Conservation (phyloP, 352 stramenopile species). For the Lagenidium giganteum region DNA sequence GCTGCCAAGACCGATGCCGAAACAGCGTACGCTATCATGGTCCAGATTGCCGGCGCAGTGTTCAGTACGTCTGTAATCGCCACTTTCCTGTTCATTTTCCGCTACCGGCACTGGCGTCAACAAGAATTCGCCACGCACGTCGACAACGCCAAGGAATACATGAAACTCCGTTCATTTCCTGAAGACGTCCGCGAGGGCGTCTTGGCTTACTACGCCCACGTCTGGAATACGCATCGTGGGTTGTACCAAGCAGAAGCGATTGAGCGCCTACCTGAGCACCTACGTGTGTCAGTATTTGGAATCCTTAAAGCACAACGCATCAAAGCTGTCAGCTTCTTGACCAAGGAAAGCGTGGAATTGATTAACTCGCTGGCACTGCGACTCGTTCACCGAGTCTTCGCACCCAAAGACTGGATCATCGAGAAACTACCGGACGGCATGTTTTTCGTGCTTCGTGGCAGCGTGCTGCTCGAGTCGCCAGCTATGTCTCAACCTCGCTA, state of each 20-base stretch:
- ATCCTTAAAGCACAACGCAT: conserved; percentile 57
- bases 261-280: conserved; percentile 44
- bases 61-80: conserved; percentile 66
- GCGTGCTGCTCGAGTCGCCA: conserved; percentile 29
- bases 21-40: conserved; percentile 47
- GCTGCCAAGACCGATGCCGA: conserved; percentile 43
- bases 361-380: conserved; percentile 57
- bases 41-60: conserved; percentile 55
- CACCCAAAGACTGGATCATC: conserved; percentile 72
- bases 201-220: conserved; percentile 51
- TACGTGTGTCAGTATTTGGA: conserved; percentile 48
- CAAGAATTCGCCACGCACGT: conserved; percentile 67
- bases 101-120: conserved; percentile 44
- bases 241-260: conserved; percentile 41
- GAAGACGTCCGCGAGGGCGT: conserved; percentile 53
- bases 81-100: conserved; percentile 70
- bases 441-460: conserved; percentile 59
- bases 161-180: conserved; percentile 58
- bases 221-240: conserved; percentile 45
- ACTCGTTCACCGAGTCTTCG: conserved; percentile 44
- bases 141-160: conserved; percentile 70
- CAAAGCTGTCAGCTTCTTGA: conserved; percentile 47
- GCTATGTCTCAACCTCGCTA: conserved; percentile 23
- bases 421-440: conserved; percentile 58
- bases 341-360: conserved; percentile 65